Evolutionary conservation across 768 basidiomycete species (phyloP), one percentile per base, ranked within the genome.

Genomic region (Pleurotus tuoliensis): DNA sequence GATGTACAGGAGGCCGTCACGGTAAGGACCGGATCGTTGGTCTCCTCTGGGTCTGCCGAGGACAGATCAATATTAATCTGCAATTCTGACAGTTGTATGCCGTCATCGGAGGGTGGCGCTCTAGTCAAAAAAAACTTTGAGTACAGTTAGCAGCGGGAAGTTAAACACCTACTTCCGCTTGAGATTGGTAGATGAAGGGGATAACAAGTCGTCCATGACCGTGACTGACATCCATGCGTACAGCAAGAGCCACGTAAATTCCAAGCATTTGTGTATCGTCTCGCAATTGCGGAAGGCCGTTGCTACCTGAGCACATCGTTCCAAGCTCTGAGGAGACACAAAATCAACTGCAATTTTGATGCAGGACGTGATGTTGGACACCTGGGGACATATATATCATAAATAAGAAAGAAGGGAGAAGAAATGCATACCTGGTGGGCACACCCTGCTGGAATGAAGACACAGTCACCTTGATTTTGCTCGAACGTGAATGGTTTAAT

Each of bases 361-460:
- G 44, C 44, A 44, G 34, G 45, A 22, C 15, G 27, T 38, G 5
- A 34, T 43, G 27, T 56, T 56, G 24, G 44, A 47, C 44, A 56
- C 55, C 48, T 56, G 44, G 11, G 18, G 34, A 8, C 47, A 34
- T 34, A n/a, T n/a, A 45, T 30, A n/a, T 16, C 34, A 25, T 37
- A 47, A 16, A 48, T 41, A 15, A 27, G 11, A 12, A 49, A 12
- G n/a, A 11, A 34, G 16, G 22, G 9, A 47, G 37, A 18, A 11
- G 20, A 66, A 25, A 3, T 3, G n/a, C 77, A 50, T 47, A 82
- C 82, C 76, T 84, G 84, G 66, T 84, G 84, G 1, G 82, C 81
- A 63, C 81, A 86, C 22, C 86, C 88, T 3, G 88, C 88, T 11
- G 88, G 88, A 57, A 90, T 85, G 69, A 90, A 86, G 15, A 90